phyloP scores from a whole-genome alignment of 1,284 basidiomycete genomes.

The Athelia sp. region DNA sequence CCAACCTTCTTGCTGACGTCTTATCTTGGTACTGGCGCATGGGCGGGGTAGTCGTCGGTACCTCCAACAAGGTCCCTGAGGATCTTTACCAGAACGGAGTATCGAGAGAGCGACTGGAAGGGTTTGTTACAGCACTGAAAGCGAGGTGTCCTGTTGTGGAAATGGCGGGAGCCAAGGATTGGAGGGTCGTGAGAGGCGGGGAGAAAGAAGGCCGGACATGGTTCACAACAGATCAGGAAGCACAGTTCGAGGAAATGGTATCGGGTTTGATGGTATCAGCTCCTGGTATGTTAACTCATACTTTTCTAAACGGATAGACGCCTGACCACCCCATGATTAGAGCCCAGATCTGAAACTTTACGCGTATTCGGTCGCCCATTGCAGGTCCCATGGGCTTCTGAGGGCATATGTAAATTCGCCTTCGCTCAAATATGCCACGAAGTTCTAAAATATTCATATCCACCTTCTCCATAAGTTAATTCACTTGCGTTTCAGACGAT shows the following conservation, averaged over 20 bases:
- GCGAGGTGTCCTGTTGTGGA: conserved; percentile 56
- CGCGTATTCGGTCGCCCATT: conserved; percentile 43
- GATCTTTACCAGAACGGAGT: conserved; percentile 71
- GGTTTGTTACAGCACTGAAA: conserved; percentile 62
- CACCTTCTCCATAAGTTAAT: conserved; percentile 3
- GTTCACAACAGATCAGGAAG: conserved; percentile 23
- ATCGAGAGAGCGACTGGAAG: conserved; percentile 56
- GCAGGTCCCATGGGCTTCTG: conserved; percentile 39
- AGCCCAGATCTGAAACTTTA: conserved; percentile 12
- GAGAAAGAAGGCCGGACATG: conserved; percentile 23
- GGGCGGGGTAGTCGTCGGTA: conserved; percentile 59
- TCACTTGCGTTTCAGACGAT: conserved; percentile 36
- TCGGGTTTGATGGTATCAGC: conserved; percentile 1
- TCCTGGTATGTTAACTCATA: neutral
- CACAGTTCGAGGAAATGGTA: conserved; percentile 17
- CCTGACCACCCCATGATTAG: neutral
- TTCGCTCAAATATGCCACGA: conserved; percentile 63
- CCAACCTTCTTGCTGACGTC: conserved; percentile 63
- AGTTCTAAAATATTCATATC: conserved; percentile 19
- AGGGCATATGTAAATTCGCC: conserved; percentile 44
- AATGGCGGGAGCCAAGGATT: conserved; percentile 37
- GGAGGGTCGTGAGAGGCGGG: conserved; percentile 14
- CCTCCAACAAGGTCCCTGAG: conserved; percentile 59
- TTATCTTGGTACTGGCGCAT: conserved; percentile 74
- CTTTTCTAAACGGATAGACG: neutral